phyloP scores from a whole-genome alignment of 2,329 filamentous ascomycete species.

The Pyrenophora tritici-repentis region DNA sequence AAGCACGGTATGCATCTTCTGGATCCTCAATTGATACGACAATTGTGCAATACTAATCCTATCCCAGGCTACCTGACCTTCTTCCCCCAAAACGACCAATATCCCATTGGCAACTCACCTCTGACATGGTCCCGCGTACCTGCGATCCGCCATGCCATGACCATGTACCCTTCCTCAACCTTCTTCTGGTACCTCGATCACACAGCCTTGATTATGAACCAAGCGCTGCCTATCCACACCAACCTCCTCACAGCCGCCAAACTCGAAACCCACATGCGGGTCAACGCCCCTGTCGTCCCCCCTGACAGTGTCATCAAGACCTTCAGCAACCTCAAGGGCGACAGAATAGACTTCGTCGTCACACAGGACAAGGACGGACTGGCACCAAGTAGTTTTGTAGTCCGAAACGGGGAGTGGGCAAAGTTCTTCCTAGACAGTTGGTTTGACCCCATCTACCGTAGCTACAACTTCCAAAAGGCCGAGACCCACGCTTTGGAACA shows the following conservation, averaged over 20 bases:
- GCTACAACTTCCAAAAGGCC: constrained; percentile 95
- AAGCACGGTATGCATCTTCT: constrained; percentile 68
- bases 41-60: constrained; percentile 1
- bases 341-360: constrained; percentile 79
- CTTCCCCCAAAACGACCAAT: constrained; percentile 77
- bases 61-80: constrained; percentile 79
- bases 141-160: constrained; percentile 86
- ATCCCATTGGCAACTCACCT: constrained; percentile 65
- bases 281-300: constrained; percentile 83
- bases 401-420: constrained; percentile 86
- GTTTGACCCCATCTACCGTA: constrained; percentile 93
- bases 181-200: constrained; percentile 89
- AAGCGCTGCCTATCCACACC: constrained; percentile 68
- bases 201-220: constrained; percentile 87
- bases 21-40: not conserved
- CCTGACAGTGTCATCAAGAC: constrained; percentile 98
- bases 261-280: constrained; percentile 80
- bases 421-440: constrained; percentile 92
- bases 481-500: constrained; percentile 84
- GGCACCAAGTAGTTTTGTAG: constrained; percentile 74
- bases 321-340: constrained; percentile 76
- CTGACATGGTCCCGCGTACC: constrained; percentile 77
- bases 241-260: constrained; percentile 70
- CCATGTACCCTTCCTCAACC: constrained; percentile 73
- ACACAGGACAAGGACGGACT: constrained; percentile 85